Conservation (phyloP, 2,329 filamentous ascomycete species). For the Cladosporium sphaerospermum region DNA sequence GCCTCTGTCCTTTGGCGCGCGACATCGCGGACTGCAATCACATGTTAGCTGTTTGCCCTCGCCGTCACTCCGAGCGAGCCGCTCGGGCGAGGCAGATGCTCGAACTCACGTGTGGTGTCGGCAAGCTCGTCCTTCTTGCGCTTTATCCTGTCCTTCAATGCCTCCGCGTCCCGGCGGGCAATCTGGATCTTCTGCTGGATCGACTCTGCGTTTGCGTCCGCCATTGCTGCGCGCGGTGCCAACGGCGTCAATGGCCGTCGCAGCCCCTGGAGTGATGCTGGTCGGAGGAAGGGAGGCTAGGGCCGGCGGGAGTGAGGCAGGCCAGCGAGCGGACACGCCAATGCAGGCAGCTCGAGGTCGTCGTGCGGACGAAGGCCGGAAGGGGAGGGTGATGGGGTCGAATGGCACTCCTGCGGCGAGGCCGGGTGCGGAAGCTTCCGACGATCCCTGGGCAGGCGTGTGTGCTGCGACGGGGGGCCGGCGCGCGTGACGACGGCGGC, state of each 20-base stretch:
- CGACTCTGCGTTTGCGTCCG: conserved; percentile 46
- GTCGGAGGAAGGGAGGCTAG: not conserved
- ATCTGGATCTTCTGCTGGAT: conserved; percentile 71
- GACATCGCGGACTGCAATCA: conserved; percentile 72
- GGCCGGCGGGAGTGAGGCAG: conserved; percentile 2
- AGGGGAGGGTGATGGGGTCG: not conserved
- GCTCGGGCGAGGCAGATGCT: not conserved
- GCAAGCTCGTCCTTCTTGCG: conserved; percentile 99
- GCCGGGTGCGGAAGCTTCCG: conserved; percentile 3
- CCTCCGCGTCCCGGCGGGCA: conserved; percentile 95
- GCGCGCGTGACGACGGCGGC: not conserved
- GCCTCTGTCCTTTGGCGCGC: conserved; percentile 87
- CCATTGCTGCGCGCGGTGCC: conserved; percentile 29
- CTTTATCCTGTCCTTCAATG: conserved; percentile 97
- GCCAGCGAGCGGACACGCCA: conserved; percentile 3
- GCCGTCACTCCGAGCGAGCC: not conserved
- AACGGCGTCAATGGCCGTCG: conserved; percentile 12
- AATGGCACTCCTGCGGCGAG: conserved; percentile 3
- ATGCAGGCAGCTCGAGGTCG: conserved; percentile 1
- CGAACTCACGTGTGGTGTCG: conserved; percentile 83
- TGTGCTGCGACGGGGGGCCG: conserved; percentile 6
- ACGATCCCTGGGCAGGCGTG: conserved; percentile 8
- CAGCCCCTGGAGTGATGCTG: conserved; percentile 9
- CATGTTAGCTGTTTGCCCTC: conserved; percentile 14
- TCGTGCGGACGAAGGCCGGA: not conserved